phyloP scores from a whole-genome alignment of 306 rosid species.

The Corylus heterophylla region DNA sequence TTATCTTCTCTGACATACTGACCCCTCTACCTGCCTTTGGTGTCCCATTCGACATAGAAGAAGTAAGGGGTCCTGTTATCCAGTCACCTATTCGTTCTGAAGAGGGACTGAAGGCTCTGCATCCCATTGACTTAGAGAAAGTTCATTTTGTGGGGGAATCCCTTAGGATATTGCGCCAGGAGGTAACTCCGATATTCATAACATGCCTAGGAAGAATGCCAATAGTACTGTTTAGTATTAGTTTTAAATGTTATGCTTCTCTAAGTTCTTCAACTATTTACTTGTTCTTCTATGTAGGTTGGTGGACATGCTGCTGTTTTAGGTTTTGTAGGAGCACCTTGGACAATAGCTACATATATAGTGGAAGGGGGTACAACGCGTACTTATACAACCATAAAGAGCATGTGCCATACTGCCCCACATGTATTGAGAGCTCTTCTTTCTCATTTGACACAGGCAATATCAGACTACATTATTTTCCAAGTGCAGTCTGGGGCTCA shows the following conservation, averaged over 20 bases:
- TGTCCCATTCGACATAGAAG: constrained; percentile 90
- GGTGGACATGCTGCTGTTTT: constrained; percentile 82
- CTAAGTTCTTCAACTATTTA: background rate
- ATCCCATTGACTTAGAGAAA: constrained; percentile 78
- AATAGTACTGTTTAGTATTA: background rate
- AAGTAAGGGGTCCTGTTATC: constrained; percentile 88
- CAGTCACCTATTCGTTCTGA: constrained; percentile 78
- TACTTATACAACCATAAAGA: constrained; percentile 82
- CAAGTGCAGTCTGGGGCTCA: constrained; percentile 96
- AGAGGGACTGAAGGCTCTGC: constrained; percentile 76
- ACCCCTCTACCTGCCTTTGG: constrained; percentile 98
- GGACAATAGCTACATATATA: constrained; percentile 95
- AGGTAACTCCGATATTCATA: constrained; percentile 47
- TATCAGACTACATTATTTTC: constrained; percentile 77
- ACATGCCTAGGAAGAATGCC: constrained; percentile 14
- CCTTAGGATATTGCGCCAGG: constrained; percentile 63
- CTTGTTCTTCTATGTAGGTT: constrained; percentile 54
- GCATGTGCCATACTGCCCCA: constrained; percentile 96
- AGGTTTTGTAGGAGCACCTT: constrained; percentile 99
- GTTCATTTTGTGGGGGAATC: constrained; percentile 88
- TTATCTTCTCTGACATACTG: constrained; percentile 92
- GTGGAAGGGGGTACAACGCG: constrained; percentile 97
- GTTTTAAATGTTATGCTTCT: background rate
- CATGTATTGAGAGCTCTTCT: constrained; percentile 79
- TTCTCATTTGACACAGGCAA: constrained; percentile 81